phyloP scores from a whole-genome alignment of 257 asterid genomes.

The Cordia subcordata region DNA sequence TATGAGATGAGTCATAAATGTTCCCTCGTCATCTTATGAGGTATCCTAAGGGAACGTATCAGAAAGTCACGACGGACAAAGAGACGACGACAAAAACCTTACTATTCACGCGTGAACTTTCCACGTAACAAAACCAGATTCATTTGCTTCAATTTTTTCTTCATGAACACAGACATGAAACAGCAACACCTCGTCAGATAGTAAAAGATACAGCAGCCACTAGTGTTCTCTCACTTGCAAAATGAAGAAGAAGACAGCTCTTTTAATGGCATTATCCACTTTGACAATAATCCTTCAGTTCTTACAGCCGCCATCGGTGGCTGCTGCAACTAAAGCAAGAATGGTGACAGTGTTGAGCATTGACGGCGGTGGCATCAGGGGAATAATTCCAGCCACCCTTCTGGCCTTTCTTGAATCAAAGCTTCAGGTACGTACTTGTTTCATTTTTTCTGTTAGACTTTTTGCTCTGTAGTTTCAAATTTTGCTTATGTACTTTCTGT shows the following conservation, averaged over 20 bases:
- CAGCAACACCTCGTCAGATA: too few species aligned
- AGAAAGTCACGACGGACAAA: background rate
- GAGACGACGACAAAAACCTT: background rate
- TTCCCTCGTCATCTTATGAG: too few species aligned
- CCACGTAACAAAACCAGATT: too few species aligned
- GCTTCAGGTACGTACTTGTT: conserved; percentile 33
- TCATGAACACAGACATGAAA: too few species aligned
- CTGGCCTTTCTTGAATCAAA: conserved; percentile 56
- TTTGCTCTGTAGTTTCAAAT: background rate
- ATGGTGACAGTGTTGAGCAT: conserved; percentile 46
- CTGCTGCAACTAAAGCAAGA: conserved; percentile 34
- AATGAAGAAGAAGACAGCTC: background rate
- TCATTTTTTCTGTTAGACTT: too few species aligned
- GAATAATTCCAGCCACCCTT: conserved; percentile 46
- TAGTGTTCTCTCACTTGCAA: background rate
- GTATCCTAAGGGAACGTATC: too few species aligned
- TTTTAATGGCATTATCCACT: background rate
- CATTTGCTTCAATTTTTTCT: too few species aligned
- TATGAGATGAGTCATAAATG: too few species aligned
- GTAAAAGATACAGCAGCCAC: background rate
- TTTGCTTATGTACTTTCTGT: too few species aligned
- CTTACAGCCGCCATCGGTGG: conserved; percentile 13
- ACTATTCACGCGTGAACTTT: background rate
- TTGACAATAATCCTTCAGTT: conserved; percentile 1
- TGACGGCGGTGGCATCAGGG: conserved; percentile 65